Conservation (phyloP, 2,329 filamentous ascomycete genomes). For the Alternaria sp. region DNA sequence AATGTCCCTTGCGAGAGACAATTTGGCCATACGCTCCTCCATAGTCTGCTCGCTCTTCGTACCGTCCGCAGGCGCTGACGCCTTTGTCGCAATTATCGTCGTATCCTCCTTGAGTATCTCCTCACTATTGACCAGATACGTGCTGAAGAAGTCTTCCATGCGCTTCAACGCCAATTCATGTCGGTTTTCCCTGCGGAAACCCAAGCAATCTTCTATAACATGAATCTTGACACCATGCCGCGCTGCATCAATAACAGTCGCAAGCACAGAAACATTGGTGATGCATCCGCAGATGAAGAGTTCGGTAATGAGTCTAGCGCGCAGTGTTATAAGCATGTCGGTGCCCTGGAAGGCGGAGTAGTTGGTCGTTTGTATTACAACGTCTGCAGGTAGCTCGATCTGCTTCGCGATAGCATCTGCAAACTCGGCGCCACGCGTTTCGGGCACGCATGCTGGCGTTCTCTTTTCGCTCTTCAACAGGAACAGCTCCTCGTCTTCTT, state of each 20-base stretch:
- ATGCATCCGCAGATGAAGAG: conserved; percentile 87
- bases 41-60: conserved; percentile 24
- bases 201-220: conserved; percentile 86
- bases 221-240: conserved; percentile 87
- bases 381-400: conserved; percentile 59
- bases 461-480: conserved; percentile 47
- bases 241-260: conserved; percentile 88
- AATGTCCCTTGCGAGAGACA: conserved; percentile 27
- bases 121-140: conserved; percentile 65
- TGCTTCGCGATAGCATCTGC: conserved; percentile 56
- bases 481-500: conserved; percentile 56
- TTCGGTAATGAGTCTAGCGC: conserved; percentile 87
- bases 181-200: conserved; percentile 72
- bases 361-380: conserved; percentile 70
- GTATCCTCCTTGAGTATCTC: conserved; percentile 60
- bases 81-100: conserved; percentile 7
- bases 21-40: conserved; percentile 27
- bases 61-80: conserved; percentile 7
- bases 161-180: conserved; percentile 74
- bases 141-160: conserved; percentile 77
- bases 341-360: conserved; percentile 88
- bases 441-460: conserved; percentile 51
- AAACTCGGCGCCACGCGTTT: conserved; percentile 58
- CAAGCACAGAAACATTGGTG: conserved; percentile 87
- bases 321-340: conserved; percentile 74